Base-by-base conservation (phyloP, 331 rosid genomes). In the Pyracantha coccinea region DNA sequence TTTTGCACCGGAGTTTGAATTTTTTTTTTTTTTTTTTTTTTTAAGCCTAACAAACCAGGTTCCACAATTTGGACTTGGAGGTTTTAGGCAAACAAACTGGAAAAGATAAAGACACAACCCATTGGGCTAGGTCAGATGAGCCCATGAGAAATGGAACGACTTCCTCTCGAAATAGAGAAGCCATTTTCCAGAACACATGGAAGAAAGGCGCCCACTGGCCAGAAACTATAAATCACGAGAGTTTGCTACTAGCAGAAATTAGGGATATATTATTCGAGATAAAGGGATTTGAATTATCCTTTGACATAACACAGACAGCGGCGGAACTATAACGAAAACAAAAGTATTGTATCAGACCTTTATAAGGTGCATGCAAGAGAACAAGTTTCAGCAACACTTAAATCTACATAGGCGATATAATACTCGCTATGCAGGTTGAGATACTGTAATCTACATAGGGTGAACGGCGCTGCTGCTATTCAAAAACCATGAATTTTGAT, bases 401-500 rank as follows among this genome's bases (percentile, higher is more conserved):
- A 75, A 9, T 54, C 69, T 29, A 33, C 62, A 68, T 73, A 38
- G 58, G 8, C 20, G 33, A n/a, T 66, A 54, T 25, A 57, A 14
- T 47, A 53, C 70, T 54, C 31, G 64, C 33, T 25, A 66, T 20
- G 47, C 45, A 66, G 67, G 60, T 80, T 76, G 71, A 31, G 55
- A 72, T 44, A 73, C 76, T 74, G 81, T 75, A 50, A 86, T 86
- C 77, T 75, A 89, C 75, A 71, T 70, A 31, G 75, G n/a, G 66
- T 24, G 45, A 24, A 27, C 19, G 27, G 31, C 44, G 13, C 62
- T 31, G 66, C 21, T 5, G 73, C 82, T 77, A 44, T 55, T 78
- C 75, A 84, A 57, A 83, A 83, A 58, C 88, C 88, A 74, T 84
- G 88, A 27, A 81, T 76, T 81, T 85, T 82, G 79, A 82, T 82